Conservation (phyloP, 305 asterid species). For the Fraxinus albicans region DNA sequence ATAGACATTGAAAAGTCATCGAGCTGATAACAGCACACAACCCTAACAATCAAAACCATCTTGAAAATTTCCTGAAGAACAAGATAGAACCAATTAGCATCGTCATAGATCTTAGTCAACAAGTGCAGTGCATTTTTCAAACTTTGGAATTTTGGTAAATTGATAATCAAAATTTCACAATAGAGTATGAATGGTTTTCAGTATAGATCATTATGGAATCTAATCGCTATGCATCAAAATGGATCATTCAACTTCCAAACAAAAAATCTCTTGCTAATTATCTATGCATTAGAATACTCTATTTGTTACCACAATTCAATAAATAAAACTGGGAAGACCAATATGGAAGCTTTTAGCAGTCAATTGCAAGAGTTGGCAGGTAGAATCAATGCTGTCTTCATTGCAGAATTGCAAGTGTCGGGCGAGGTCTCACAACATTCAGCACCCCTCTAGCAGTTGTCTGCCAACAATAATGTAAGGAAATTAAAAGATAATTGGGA, state of each 20-base stretch:
- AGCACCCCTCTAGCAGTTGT: conserved; percentile 94
- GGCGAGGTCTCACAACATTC: conserved; percentile 84
- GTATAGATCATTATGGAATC: not conserved
- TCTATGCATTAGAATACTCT: not conserved
- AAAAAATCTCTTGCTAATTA: not conserved
- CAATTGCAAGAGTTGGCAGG: conserved; percentile 18
- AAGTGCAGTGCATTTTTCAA: not conserved
- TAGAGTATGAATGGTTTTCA: not conserved
- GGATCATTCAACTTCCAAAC: not conserved
- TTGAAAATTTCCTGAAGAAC: not conserved
- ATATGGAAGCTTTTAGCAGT: conserved; percentile 17
- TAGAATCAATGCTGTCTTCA: conserved; percentile 29
- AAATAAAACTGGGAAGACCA: conserved; percentile 1
- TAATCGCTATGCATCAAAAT: not conserved
- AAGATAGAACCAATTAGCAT: not conserved
- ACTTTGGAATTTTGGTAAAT: not conserved
- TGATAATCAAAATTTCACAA: not conserved
- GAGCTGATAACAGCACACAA: not conserved
- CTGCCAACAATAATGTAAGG: conserved; percentile 39
- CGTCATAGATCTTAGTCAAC: not conserved
- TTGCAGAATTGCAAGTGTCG: conserved; percentile 50
- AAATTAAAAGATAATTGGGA: conserved; percentile 10
- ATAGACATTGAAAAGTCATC: not conserved
- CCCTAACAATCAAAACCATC: not conserved
- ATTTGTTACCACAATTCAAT: not conserved